Percentiles rank a stretch among this genome's conserved stretches.
Evolutionary conservation across 768 basidiomycete species (phyloP).

Genomic region (Lactarius indigo): DNA sequence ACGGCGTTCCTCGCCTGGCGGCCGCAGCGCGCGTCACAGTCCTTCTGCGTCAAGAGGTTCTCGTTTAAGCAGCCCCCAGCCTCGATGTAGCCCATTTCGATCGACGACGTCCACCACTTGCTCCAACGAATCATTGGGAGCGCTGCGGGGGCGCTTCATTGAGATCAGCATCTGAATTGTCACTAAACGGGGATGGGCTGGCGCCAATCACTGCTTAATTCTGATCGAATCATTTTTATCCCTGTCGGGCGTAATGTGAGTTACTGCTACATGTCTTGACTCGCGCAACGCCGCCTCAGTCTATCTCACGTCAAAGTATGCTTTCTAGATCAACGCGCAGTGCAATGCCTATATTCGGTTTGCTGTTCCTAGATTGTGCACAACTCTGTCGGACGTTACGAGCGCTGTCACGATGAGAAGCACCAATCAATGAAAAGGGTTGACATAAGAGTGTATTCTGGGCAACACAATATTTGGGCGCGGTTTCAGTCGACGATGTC

Average conservation of each 20-base stretch:
- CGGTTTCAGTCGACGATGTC: not conserved
- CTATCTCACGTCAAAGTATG: not conserved
- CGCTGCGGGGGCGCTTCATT: not conserved
- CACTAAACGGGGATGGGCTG: not conserved
- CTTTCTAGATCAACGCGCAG: not conserved
- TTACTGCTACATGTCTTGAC: not conserved
- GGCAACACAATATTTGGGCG: not conserved
- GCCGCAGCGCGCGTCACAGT: not conserved
- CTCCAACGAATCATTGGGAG: not conserved
- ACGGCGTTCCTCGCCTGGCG: not conserved
- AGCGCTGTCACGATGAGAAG: not conserved
- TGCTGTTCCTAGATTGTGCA: not conserved
- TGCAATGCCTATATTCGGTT: not conserved
- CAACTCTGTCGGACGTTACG: not conserved
- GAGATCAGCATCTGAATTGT: not conserved
- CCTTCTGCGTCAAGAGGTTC: not conserved
- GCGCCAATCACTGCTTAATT: slow-evolving; percentile 11
- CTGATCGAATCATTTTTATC: slow-evolving; percentile 7
- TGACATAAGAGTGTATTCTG: not conserved
- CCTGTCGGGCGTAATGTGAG: slow-evolving; percentile 7
- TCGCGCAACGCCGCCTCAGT: not conserved
- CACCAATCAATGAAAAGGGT: not conserved
- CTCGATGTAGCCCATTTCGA: not conserved
- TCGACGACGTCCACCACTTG: not conserved
- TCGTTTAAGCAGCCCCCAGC: not conserved